phyloP scores from a whole-genome alignment of 129 eudicot genomes.

The Apium graveolens region DNA sequence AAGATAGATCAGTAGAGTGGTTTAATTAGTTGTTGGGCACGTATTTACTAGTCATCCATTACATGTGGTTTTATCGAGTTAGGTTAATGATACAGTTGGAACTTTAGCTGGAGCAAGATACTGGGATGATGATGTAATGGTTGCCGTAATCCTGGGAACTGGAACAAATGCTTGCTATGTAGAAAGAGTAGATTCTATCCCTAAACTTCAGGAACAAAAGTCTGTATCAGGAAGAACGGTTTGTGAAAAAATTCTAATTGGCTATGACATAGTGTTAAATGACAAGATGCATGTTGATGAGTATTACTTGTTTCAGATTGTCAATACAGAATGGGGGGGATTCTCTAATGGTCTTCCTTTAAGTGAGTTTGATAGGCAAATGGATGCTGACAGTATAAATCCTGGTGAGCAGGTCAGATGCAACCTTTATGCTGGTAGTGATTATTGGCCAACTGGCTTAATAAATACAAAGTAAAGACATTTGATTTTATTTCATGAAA shows the following conservation, averaged over 20 bases:
- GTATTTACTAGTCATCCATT: neutral
- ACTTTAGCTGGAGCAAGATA: conserved; percentile 85
- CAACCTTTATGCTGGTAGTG: neutral
- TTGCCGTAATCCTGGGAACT: conserved; percentile 80
- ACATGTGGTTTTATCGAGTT: conserved; percentile 20
- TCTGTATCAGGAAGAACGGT: conserved; percentile 54
- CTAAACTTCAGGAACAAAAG: conserved; percentile 35
- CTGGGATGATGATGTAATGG: conserved; percentile 82
- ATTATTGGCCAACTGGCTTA: neutral
- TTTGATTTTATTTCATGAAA: conserved; percentile 6
- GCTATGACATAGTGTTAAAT: neutral
- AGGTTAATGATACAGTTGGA: conserved; percentile 90
- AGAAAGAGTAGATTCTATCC: conserved; percentile 60
- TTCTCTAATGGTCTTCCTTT: conserved; percentile 79
- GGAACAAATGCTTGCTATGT: conserved; percentile 93
- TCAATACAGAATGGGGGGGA: conserved; percentile 91
- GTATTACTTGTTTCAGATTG: conserved; percentile 31
- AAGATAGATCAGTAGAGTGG: neutral
- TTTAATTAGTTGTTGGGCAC: neutral
- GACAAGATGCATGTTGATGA: neutral
- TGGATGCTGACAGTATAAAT: conserved; percentile 82
- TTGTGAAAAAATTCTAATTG: conserved; percentile 13
- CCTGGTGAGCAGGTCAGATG: conserved; percentile 73
- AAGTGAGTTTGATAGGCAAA: conserved; percentile 56
- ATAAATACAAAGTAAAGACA: neutral